Evolutionary conservation across 2,329 filamentous ascomycete genomes (phyloP), one percentile per base, ranked within the genome.

Genomic region (Diaporthe amygdali): DNA sequence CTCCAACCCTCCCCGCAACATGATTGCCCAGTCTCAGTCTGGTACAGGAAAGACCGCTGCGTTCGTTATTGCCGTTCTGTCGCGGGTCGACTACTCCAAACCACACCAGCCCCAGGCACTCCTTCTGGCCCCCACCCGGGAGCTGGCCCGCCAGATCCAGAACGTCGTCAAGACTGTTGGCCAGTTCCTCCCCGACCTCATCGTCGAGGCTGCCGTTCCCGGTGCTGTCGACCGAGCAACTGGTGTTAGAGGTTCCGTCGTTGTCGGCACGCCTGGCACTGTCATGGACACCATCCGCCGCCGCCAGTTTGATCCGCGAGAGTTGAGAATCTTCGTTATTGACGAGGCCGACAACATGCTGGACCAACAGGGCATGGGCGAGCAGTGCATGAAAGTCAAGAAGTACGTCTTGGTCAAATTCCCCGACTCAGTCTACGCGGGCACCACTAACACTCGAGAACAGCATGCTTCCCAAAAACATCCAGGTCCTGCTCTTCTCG

Each of bases 331-430:
- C 10, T 88, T 99, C 73, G 96, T 98, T 69, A 88, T 99, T 67
- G 96, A 99, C 78, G 96, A 99, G 84, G 96, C 96, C 70, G 96
- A 99, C 84, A 98, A 98, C 84, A 99, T 99, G 96, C 86, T 99
- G 72, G 96, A 98, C 79, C 93, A 96, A 82, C 94, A 97, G 83
- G 96, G 96, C 66, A 87, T 99, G 69, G 96, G 96, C 66, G 96
- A 98, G 71, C 96, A 99, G 83, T 98, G 96, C 82, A 89, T 95
- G 76, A 91, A 95, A 75, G 94, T 98, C 76, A 97, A 97, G 85
- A 83, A 83, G 94, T 96, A 83, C 77, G 91, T 84, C n/a, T n/a
- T 3, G 17, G 7, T 20, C 47, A 17, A 8, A 34, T 20, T 17
- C n/a, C 9, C 25, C 12, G 3, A 2, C 27, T 6, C 8, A 25